These are phyloP conservation scores for Malus hybrid DNA, from an alignment of 331 rosid genomes.

Conservation along the genomic window DNA sequence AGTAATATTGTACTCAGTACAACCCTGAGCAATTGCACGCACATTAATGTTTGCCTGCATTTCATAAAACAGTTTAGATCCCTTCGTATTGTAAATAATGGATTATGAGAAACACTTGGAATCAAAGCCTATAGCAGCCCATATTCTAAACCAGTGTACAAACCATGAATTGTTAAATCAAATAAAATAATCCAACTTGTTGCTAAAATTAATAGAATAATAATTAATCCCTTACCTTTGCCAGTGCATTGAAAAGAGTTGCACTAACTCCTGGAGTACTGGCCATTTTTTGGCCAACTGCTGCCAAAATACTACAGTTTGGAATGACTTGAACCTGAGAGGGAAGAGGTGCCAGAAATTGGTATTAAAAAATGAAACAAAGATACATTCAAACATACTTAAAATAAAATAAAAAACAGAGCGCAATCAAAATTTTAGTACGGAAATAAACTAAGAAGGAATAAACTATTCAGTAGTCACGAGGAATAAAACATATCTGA, in stretches of 20 bases:
- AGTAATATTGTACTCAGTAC: constrained; percentile 89
- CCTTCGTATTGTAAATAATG: not conserved
- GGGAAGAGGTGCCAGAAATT: not conserved
- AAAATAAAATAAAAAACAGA: not conserved
- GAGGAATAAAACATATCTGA: too few species aligned
- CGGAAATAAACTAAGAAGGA: too few species aligned
- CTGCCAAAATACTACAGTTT: constrained; percentile 94
- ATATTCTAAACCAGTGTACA: not conserved
- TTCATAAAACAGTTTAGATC: not conserved
- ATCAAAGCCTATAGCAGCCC: not conserved
- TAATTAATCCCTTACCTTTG: constrained; percentile 56
- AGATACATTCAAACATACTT: not conserved
- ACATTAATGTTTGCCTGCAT: constrained; percentile 90
- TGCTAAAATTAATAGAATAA: not conserved
- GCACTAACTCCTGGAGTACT: constrained; percentile 99
- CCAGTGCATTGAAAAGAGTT: constrained; percentile 89
- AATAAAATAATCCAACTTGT: not conserved
- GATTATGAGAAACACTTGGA: not conserved
- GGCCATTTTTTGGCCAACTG: constrained; percentile 99
- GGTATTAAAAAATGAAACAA: not conserved
- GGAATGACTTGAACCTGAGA: constrained; percentile 78
- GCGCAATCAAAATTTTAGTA: not conserved
- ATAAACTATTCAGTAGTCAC: too few species aligned
- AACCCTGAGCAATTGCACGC: constrained; percentile 99
- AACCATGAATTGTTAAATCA: not conserved